A percentile compares a stretch with the other conserved stretches of the same genome.
These are phyloP conservation scores for Coemansia sp. DNA, from an alignment of 371 early-diverging fungal species.

Conservation along the genomic window DNA sequence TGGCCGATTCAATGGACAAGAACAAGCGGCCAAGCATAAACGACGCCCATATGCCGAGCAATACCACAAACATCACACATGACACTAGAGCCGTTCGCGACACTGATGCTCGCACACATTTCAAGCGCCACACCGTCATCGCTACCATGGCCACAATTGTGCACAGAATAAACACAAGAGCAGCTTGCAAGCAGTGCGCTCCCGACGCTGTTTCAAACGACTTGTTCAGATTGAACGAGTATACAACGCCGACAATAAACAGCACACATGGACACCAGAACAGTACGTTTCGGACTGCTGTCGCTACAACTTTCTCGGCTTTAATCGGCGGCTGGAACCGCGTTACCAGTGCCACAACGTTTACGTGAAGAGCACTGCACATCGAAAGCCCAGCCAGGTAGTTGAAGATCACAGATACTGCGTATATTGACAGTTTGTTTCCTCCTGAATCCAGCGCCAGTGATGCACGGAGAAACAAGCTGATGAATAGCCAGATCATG, in stretches of 20 bases:
- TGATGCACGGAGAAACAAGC: conserved; percentile 23
- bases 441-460: background rate
- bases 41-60: conserved; percentile 19
- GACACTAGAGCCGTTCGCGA: too few relatives aligned
- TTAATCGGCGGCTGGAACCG: conserved; percentile 20
- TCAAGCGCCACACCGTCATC: background rate
- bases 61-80: background rate
- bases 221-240: background rate
- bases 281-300: background rate
- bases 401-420: conserved; percentile 17
- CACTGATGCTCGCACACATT: background rate
- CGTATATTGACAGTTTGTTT: conserved; percentile 11
- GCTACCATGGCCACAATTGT: background rate
- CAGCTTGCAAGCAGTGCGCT: conserved; percentile 2
- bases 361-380: background rate
- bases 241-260: conserved; percentile 1
- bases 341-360: background rate
- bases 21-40: conserved; percentile 27
- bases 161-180: conserved; percentile 1
- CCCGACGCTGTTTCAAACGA: background rate
- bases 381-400: conserved; percentile 1
- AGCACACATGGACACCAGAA: background rate
- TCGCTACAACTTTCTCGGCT: background rate
- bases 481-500: conserved; percentile 6
- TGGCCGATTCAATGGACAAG: conserved; percentile 7